Evolutionary conservation across 306 rosid species (phyloP).

Genomic region (Malus asiatica): DNA sequence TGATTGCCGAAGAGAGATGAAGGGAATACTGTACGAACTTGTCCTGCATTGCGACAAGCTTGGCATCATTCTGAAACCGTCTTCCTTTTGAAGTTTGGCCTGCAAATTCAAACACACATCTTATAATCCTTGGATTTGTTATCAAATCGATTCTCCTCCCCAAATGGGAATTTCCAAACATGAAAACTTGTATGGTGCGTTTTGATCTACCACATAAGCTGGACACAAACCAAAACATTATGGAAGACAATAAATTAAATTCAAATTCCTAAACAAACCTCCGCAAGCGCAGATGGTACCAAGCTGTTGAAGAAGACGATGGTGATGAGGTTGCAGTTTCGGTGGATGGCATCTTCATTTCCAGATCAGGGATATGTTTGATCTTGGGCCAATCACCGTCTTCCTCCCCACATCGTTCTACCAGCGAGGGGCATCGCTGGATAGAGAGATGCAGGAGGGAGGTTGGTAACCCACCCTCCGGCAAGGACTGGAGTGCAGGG

Average conservation of each 20-base stretch:
- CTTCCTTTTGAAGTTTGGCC: neutral
- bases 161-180: too few relatives aligned
- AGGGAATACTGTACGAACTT: too few relatives aligned
- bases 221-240: neutral
- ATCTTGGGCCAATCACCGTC: neutral
- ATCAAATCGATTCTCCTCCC: too few relatives aligned
- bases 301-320: neutral
- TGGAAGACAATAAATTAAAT: neutral
- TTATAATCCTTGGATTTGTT: too few relatives aligned
- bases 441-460: constrained; percentile 12
- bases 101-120: neutral
- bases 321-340: neutral
- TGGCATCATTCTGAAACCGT: neutral
- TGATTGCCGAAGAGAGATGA: too few relatives aligned
- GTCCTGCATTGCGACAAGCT: neutral
- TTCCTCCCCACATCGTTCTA: neutral
- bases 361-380: constrained; percentile 2
- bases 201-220: too few relatives aligned
- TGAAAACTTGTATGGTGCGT: too few relatives aligned
- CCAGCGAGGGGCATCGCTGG: neutral
- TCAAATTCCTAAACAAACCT: neutral
- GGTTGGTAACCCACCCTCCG: constrained; percentile 9
- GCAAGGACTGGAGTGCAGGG: constrained; percentile 6
- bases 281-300: neutral
- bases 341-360: neutral